Evolutionary conservation across 345 rosid genomes (phyloP).

Genomic region (Hibiscus syriacus): DNA sequence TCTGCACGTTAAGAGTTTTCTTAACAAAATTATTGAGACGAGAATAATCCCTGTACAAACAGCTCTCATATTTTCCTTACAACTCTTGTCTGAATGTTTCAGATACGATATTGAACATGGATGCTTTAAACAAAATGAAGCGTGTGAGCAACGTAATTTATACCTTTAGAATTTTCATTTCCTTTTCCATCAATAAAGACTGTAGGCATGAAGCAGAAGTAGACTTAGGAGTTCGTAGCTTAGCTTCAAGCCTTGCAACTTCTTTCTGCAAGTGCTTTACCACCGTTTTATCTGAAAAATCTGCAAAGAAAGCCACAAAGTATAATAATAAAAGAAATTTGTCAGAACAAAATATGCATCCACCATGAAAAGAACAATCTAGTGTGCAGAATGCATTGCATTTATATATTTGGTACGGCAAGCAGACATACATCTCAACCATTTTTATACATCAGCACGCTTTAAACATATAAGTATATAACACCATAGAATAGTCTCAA

Average conservation of each 20-base stretch:
- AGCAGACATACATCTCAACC: not conserved
- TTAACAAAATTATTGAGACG: not conserved
- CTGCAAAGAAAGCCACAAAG: constrained; percentile 31
- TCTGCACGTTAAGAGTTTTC: constrained; percentile 31
- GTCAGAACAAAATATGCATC: not conserved
- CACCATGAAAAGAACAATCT: not conserved
- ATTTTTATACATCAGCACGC: not conserved
- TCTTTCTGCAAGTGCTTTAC: constrained; percentile 82
- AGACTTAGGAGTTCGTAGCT: constrained; percentile 67
- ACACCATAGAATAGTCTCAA: not conserved
- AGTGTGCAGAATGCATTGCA: not conserved
- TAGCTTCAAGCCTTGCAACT: constrained; percentile 94
- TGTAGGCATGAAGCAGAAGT: constrained; percentile 54
- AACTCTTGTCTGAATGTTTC: not conserved
- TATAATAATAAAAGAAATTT: not conserved
- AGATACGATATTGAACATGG: not conserved
- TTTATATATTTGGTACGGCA: not conserved
- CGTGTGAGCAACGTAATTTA: not conserved
- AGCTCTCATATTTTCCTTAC: not conserved
- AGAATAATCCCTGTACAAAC: not conserved
- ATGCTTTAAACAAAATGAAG: not conserved
- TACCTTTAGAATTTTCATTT: constrained; percentile 66
- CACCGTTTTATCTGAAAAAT: constrained; percentile 63
- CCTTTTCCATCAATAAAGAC: constrained; percentile 56
- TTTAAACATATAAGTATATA: not conserved